Evolutionary conservation across 306 rosid genomes (phyloP), one percentile per base, ranked within the genome.

Genomic region (Cajanus cajan): DNA sequence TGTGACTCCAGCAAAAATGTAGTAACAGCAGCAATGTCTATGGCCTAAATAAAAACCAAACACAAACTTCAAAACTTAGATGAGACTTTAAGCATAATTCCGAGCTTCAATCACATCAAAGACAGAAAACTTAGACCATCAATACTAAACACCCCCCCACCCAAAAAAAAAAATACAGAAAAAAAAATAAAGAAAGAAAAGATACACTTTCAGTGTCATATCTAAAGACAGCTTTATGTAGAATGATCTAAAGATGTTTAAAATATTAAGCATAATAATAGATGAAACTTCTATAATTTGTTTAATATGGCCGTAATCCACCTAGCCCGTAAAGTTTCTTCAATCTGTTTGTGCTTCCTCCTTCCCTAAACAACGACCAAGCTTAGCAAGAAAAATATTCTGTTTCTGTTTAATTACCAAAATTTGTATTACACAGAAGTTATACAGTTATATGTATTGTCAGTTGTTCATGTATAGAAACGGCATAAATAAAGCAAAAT

Each of bases 21-120:
- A 68, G 90, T 77, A 68, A 91, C 89, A 65, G 91, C 86, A 85
- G 98, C 97, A 86, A 95, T 90, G 85, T 90, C 94, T 70, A 87
- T 66, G 24, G 97, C 98, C 98, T 95, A 85, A 70, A 78, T 67
- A 85, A 36, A 82, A 68, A 59, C 76, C 36, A 71, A 61, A 73
- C 11, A 73, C 24, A 68, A 75, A 67, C 40, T 15, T 45, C 41
- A 82, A 86, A 68, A 55, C 36, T 66, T 9, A 13, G 33, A 65
- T 7, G 62, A 72, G 62, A 37, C 31, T 40, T 61, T 19, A 50
- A 24, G 22, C 16, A 44, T 15, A 67, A 14, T 28, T 70, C 22
- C 21, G 25, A 75, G 63, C 62, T 65, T 52, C 62, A 59, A 51
- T 63, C n/a, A 14, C 71, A 54, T 31, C 1, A 83, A 65, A 57